Conservation (phyloP, 75 land plant species). For the Adiantum capillusveneris region DNA sequence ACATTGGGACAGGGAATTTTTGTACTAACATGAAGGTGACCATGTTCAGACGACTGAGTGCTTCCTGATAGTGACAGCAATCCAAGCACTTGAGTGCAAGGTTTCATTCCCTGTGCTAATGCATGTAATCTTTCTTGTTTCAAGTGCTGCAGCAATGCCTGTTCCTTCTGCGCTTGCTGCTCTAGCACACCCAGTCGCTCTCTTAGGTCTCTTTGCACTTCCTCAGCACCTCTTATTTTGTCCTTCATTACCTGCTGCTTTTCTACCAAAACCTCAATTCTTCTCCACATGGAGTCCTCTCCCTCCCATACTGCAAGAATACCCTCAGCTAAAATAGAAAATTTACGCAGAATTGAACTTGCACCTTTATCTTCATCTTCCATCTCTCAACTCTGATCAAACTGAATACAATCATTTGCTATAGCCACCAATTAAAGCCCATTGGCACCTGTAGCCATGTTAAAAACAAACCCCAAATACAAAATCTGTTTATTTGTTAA, state of each 20-base stretch:
- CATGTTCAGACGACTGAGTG: neutral
- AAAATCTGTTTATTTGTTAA: too few species aligned
- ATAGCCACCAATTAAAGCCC: too few species aligned
- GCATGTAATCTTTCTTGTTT: neutral
- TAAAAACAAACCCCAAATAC: too few species aligned
- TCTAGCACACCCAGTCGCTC: neutral
- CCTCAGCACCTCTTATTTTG: neutral
- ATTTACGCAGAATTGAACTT: neutral
- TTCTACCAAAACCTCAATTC: neutral
- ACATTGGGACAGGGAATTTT: neutral
- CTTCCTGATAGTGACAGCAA: neutral
- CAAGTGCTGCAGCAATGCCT: neutral
- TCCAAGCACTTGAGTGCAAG: neutral
- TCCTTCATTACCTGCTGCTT: conserved; percentile 4
- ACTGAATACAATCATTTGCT: too few species aligned
- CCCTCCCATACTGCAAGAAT: conserved; percentile 5
- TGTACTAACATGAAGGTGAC: neutral
- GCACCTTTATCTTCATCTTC: neutral
- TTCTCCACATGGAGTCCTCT: neutral
- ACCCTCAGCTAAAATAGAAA: neutral
- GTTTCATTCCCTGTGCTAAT: neutral
- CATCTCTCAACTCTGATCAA: too few species aligned
- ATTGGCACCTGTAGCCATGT: too few species aligned
- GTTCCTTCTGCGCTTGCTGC: neutral
- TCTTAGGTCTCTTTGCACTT: neutral